phyloP scores from a whole-genome alignment of 495 filamentous ascomycete genomes.

The Aspergillus taichungensis region DNA sequence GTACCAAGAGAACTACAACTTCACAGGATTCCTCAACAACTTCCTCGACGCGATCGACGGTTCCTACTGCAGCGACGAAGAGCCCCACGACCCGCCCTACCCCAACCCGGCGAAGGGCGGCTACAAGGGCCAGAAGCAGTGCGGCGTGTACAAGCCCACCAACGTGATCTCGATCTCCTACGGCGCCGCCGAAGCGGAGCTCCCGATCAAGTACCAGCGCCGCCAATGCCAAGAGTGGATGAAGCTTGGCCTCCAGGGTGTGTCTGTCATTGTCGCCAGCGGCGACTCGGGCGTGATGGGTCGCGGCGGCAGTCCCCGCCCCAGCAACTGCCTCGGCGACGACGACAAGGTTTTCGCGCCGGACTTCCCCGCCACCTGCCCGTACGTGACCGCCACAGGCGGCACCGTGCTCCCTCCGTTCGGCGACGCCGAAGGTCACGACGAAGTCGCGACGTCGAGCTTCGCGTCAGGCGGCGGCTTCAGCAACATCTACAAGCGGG shows the following conservation, averaged over 20 bases:
- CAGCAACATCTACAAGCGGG: slow-evolving; percentile 55
- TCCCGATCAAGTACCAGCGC: slow-evolving; percentile 43
- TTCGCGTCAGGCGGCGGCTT: slow-evolving; percentile 58
- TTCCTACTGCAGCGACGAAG: slow-evolving; percentile 46
- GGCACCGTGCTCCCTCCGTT: slow-evolving; percentile 34
- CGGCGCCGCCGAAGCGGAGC: slow-evolving; percentile 40
- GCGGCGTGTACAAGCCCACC: slow-evolving; percentile 50
- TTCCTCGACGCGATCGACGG: slow-evolving; percentile 56
- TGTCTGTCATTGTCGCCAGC: slow-evolving; percentile 51
- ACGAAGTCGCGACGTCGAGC: slow-evolving; percentile 34
- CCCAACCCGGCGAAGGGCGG: slow-evolving; percentile 43
- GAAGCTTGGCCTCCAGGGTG: slow-evolving; percentile 57
- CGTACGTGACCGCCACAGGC: slow-evolving; percentile 44
- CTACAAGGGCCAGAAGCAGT: slow-evolving; percentile 51
- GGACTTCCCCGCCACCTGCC: slow-evolving; percentile 43
- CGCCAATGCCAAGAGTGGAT: slow-evolving; percentile 54
- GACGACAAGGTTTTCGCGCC: slow-evolving; percentile 39
- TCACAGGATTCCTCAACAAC: slow-evolving; percentile 30
- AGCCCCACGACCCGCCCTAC: slow-evolving; percentile 48
- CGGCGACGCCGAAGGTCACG: slow-evolving; percentile 24
- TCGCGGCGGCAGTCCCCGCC: slow-evolving; percentile 26
- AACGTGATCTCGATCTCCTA: slow-evolving; percentile 57
- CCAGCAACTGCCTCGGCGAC: slow-evolving; percentile 29
- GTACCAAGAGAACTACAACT: slow-evolving; percentile 36
- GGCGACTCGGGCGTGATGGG: slow-evolving; percentile 53